Percentiles rank a stretch among this genome's conserved stretches.
These are phyloP conservation scores for Botrytis sinoallii DNA, from an alignment of 2,329 filamentous ascomycete genomes.

Conservation along the genomic window DNA sequence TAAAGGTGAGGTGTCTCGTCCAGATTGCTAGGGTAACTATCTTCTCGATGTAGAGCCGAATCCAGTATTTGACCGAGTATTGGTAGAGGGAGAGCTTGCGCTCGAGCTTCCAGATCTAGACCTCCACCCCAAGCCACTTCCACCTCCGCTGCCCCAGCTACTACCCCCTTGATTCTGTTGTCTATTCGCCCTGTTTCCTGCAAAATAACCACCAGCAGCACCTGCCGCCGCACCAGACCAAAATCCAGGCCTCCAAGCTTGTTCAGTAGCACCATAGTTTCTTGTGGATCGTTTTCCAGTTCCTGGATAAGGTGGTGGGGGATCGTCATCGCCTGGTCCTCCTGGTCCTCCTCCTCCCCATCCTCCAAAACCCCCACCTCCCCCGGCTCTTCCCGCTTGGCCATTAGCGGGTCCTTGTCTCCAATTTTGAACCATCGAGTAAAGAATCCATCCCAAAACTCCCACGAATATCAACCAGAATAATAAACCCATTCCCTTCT, in stretches of 20 bases:
- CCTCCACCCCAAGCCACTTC: slow-evolving; percentile 21
- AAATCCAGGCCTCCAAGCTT: slow-evolving; percentile 69
- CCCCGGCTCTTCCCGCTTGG: slow-evolving; percentile 33
- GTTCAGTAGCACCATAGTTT: slow-evolving; percentile 31
- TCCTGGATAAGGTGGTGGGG: slow-evolving; percentile 37
- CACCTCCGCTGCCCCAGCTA: slow-evolving; percentile 28
- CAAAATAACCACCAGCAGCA: slow-evolving; percentile 68
- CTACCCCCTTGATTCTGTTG: slow-evolving; percentile 23
- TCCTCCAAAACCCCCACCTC: slow-evolving; percentile 43
- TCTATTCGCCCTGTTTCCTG: slow-evolving; percentile 58
- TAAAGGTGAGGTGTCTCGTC: slow-evolving; percentile 3
- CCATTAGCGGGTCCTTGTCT: slow-evolving; percentile 36
- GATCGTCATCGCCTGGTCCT: slow-evolving; percentile 32
- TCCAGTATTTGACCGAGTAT: slow-evolving; percentile 64
- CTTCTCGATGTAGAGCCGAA: slow-evolving; percentile 67
- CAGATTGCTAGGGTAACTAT: slow-evolving; percentile 35
- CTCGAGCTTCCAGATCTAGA: slow-evolving; percentile 32
- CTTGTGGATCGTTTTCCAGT: slow-evolving; percentile 29
- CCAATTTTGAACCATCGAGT: slow-evolving; percentile 45
- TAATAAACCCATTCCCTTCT: slow-evolving; percentile 39
- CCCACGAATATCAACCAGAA: slow-evolving; percentile 62
- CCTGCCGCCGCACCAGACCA: slow-evolving; percentile 63
- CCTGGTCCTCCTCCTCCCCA: slow-evolving; percentile 39
- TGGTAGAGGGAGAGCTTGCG: slow-evolving; percentile 34
- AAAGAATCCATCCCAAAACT: slow-evolving; percentile 61